A percentile compares a stretch with the other conserved stretches of the same genome.
Conservation (phyloP, 73 alveolate genomes). For the Paramecium sexaurelia region DNA sequence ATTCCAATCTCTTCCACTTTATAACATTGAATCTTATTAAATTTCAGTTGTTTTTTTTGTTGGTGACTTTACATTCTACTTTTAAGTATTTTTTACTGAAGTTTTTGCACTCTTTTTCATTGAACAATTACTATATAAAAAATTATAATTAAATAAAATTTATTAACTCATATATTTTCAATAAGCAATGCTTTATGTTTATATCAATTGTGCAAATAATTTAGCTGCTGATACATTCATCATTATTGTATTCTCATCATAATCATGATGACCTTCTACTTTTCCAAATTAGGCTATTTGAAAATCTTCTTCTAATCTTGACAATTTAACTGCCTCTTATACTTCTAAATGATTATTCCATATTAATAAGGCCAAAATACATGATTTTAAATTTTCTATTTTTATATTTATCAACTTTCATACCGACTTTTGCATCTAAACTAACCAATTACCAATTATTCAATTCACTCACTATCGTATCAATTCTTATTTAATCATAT, state of each 20-base stretch:
- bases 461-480: background rate
- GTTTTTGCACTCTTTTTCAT: background rate
- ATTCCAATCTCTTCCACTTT: slow-evolving; percentile 14
- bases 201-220: slow-evolving; percentile 45
- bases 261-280: slow-evolving; percentile 68
- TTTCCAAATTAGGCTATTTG: slow-evolving; percentile 56
- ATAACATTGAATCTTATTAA: background rate
- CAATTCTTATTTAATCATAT: slow-evolving; percentile 13
- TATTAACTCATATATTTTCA: background rate
- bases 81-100: background rate
- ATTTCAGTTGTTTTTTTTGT: background rate
- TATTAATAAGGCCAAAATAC: slow-evolving; percentile 23
- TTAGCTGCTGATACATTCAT: slow-evolving; percentile 56
- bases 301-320: slow-evolving; percentile 66
- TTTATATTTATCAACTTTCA: background rate
- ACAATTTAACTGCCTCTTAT: slow-evolving; percentile 45
- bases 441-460: slow-evolving; percentile 65
- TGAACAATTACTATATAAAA: background rate
- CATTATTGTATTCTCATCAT: slow-evolving; percentile 60
- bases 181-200: slow-evolving; percentile 1
- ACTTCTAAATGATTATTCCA: slow-evolving; percentile 25
- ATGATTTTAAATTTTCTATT: slow-evolving; percentile 59
- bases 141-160: background rate
- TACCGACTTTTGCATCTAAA: slow-evolving; percentile 49
- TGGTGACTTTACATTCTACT: background rate